Base-by-base conservation (phyloP, 225 moss, liverwort and hornwort species). In the Thuidium tamariscinum region DNA sequence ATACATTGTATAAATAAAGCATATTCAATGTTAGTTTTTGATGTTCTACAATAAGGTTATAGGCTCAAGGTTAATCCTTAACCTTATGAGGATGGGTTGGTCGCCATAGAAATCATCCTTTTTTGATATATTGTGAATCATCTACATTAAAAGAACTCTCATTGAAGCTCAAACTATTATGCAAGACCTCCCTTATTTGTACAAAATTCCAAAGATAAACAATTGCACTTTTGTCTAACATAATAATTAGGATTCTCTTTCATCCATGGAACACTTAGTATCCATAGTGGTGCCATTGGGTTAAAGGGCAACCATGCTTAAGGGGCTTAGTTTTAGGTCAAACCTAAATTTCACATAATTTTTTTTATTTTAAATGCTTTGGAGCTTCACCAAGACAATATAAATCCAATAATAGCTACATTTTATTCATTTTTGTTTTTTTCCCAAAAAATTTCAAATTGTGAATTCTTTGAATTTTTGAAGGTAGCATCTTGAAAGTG, bases 361-460 rank as follows among this genome's bases (percentile, higher is more conserved):
- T 3, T 65, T 3, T n/a, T 20, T 11, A n/a, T 65, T n/a, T 34
- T n/a, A n/a, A 65, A n/a, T 19, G 2, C 19, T 2, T 65, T 10
- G 1, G 3, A 21, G 21, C 36, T 66, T 66, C 20, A 36, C 2
- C 2, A 21, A 36, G 2, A 66, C 6, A 36, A 36, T 36, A 3
- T 66, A n/a, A 11, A 20, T 36, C 1, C 1, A 11, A 22, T 12
- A 37, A 67, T 36, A 12, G 1, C 3, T 18, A 18, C 0, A 36
- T n/a, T 4, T 32, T 8, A 0, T 66, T 10, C n/a, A n/a, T 6
- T 3, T 62, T 15, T 7, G 4, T n/a, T n/a, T n/a, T n/a, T n/a
- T n/a, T n/a, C n/a, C n/a, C n/a, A n/a, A n/a, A n/a, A 13, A 11
- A 5, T 26, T 13, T 15, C 5, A 10, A 65, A n/a, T 36, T n/a